Percentiles rank a stretch among this genome's conserved stretches.
Evolutionary conservation across 768 basidiomycete species (phyloP).

Genomic region (Sutorius australiensis): DNA sequence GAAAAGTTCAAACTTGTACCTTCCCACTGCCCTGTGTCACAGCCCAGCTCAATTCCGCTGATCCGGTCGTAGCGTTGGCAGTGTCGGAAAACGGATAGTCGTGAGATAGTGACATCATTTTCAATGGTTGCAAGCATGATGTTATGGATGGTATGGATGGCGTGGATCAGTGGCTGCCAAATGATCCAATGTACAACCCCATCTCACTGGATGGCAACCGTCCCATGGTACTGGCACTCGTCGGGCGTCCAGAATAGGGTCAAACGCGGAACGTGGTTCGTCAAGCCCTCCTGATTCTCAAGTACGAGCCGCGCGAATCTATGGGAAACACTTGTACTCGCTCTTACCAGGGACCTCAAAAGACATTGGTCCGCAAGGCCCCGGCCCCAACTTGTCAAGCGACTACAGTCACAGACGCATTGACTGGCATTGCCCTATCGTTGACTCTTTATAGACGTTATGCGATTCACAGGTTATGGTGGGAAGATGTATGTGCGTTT

Average conservation of each 20-base stretch:
- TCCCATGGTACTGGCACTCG: neutral
- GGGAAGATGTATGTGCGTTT: constrained; percentile 18
- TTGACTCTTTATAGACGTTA: constrained; percentile 5
- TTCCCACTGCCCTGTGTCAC: too few relatives aligned
- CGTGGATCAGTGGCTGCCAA: neutral
- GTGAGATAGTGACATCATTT: too few relatives aligned
- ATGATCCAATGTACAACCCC: neutral
- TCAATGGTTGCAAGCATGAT: neutral
- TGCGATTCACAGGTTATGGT: constrained; percentile 8
- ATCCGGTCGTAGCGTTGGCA: neutral
- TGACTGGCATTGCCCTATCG: constrained; percentile 1
- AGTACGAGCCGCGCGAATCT: neutral
- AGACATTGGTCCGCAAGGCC: neutral
- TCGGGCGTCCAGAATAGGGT: neutral
- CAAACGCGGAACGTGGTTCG: neutral
- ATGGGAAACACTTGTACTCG: neutral
- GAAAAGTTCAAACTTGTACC: too few relatives aligned
- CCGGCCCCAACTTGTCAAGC: neutral
- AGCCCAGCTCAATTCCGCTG: neutral
- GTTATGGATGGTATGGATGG: neutral
- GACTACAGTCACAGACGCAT: constrained; percentile 5
- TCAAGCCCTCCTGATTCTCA: neutral
- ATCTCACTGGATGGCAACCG: constrained; percentile 13
- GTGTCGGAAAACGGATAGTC: neutral
- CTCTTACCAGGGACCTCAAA: constrained; percentile 4